Conservation (phyloP, 768 basidiomycete species). For the Agaricus sinodeliciosus region DNA sequence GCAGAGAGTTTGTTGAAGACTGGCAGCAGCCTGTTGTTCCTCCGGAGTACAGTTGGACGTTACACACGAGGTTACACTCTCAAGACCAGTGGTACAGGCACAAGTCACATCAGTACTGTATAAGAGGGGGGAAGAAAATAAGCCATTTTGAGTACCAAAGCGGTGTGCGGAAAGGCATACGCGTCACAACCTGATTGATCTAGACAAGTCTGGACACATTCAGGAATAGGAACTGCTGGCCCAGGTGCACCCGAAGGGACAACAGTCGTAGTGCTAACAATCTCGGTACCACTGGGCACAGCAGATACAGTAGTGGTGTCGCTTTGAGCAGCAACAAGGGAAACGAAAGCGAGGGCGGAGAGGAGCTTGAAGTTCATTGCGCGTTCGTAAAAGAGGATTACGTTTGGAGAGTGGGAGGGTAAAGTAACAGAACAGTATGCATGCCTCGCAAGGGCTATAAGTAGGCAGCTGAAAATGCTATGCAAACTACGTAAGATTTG, state of each 20-base stretch:
- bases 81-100: neutral
- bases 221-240: neutral
- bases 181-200: neutral
- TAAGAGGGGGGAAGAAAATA: neutral
- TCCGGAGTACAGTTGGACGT: neutral
- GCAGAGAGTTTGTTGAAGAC: neutral
- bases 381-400: neutral
- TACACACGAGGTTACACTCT: neutral
- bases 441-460: neutral
- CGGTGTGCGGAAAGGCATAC: neutral
- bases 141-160: neutral
- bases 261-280: neutral
- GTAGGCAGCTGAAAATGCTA: constrained; percentile 4
- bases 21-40: neutral
- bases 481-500: neutral
- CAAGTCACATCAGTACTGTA: neutral
- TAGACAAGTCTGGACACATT: neutral
- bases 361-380: constrained; percentile 6
- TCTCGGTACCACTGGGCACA: neutral
- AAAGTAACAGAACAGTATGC: neutral
- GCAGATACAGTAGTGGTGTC: neutral
- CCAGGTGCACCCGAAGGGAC: neutral
- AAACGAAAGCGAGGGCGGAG: constrained; percentile 2
- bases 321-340: constrained; percentile 2
- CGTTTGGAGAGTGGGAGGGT: neutral